Base-by-base conservation (phyloP, 768 basidiomycete species). In the Mycena rosella region DNA sequence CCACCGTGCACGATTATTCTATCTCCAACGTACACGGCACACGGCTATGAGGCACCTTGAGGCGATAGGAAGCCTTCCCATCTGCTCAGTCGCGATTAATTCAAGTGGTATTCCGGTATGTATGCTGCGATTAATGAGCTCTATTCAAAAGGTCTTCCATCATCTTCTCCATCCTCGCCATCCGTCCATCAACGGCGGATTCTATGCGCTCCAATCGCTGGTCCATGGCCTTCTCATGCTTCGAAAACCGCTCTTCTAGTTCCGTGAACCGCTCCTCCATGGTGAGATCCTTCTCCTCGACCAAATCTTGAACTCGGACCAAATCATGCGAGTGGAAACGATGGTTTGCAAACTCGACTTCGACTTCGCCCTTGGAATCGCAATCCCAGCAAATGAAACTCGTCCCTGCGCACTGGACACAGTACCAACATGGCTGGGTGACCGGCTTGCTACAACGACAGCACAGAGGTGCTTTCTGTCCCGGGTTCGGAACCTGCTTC, bases 391-490 rank as follows among this genome's bases (percentile, higher is more conserved):
- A 76, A 15, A 75, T 73, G 48, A 75, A 78, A 10, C 60, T 72
- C 66, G 54, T 30, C 60, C 72, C 73, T n/a, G 42, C 57, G 42
- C 79, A 80, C 29, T 72, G 64, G 5, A 75, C 71, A 58, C 77
- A 79, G 29, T 73, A 79, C 78, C 79, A 79, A 57, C 74, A 79
- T 3, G 79, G 76, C 51, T 71, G 65, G 3, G 67, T 49, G n/a
- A 76, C 59, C 3, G 22, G 51, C 15, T 70, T 59, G 1, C 56
- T 54, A 66, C 79, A 78, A 1, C 63, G 61, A 13, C 65, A 60
- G 52, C 78, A 79, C 13, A 47, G 30, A 13, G 73, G 68, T 8
- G 63, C 58, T 22, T 36, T 73, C 44, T 53, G 4, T 20, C 27
- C 42, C 7, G 54, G 27, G 11, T 51, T 11, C 17, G 63, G 63